Conservation (phyloP, 257 asterid genomes). For the Asclepias syriaca region DNA sequence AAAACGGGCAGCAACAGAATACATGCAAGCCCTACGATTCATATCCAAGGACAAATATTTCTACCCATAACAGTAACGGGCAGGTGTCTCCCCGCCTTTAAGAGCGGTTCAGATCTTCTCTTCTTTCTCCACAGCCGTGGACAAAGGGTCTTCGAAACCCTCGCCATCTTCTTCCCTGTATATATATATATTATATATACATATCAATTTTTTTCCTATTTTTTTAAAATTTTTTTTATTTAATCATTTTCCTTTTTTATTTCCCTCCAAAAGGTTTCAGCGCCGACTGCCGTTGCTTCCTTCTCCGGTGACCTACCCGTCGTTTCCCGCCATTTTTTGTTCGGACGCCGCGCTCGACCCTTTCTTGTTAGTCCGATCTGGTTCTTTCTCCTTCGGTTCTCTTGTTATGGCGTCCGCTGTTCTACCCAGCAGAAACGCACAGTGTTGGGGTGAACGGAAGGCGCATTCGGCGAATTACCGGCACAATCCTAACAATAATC, state of each 20-base stretch:
- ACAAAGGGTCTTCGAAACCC: conserved; percentile 24
- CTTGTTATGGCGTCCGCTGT: conserved; percentile 32
- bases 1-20: conserved; percentile 15
- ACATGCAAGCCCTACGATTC: conserved; percentile 17
- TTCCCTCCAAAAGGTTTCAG: not conserved
- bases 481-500: not conserved
- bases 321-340: conserved; percentile 23
- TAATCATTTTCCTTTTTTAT: not conserved
- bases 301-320: conserved; percentile 15
- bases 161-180: not conserved
- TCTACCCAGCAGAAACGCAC: conserved; percentile 24
- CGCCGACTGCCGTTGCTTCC: conserved; percentile 10
- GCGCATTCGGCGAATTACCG: conserved; percentile 22
- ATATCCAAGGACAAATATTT: conserved; percentile 12
- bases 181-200: no score
- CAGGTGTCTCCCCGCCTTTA: conserved; percentile 30
- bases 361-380: not conserved
- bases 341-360: conserved; percentile 4
- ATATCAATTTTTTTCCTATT: not conserved
- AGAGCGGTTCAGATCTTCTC: conserved; percentile 16
- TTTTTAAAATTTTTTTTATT: not conserved
- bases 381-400: not conserved
- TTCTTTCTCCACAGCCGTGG: conserved; percentile 4
- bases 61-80: conserved; percentile 32
- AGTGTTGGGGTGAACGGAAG: conserved; percentile 23